Base-by-base conservation (phyloP, 1,284 basidiomycete genomes). In the Ganoderma resinaceum region DNA sequence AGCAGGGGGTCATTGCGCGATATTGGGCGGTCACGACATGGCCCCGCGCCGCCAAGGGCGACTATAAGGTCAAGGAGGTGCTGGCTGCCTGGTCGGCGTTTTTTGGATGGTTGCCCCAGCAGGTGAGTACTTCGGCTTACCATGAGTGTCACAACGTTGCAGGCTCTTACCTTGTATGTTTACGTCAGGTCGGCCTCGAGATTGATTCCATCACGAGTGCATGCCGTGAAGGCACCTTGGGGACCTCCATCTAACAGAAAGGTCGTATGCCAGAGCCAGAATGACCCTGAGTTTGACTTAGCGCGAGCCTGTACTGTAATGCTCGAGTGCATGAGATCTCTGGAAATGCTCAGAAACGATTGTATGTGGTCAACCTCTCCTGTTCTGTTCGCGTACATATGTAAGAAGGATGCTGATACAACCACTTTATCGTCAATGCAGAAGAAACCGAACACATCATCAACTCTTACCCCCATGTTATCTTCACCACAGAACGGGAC, bases 81-180 rank as follows among this genome's bases (percentile, higher is more conserved):
- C 81, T 89, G 62, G 80, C 82, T 33, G 82, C 80, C 3, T 73
- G 89, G 23, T 90, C 89, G 7, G 84, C 84, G 14, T 89, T 89
- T 76, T 87, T 85, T 74, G 85, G 84, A 38, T 77, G 81, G 61
- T 82, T 85, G 3, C 80, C 82, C 2, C 75, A 78, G 37, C 79
- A 84, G 77, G 88, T 86, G 69, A 66, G 80, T 71, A 29, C n/a
- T n/a, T n/a, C n/a, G 23, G 58, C 49, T 6, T 52, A 42, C 57
- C 11, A n/a, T 14, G 4, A 5, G 18, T 5, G 12, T 33, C 9
- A 1, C 18, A 33, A 7, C 46, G 6, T 9, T 2, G 23, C 18
- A 33, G 4, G 12, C 18, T 31, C 42, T 46, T 16, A 43, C 29
- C 29, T 16, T 57, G 31, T 0, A 6, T 59, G 26, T 38, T 35